phyloP scores from a whole-genome alignment of 257 asterid genomes.

The Lantana camara region DNA sequence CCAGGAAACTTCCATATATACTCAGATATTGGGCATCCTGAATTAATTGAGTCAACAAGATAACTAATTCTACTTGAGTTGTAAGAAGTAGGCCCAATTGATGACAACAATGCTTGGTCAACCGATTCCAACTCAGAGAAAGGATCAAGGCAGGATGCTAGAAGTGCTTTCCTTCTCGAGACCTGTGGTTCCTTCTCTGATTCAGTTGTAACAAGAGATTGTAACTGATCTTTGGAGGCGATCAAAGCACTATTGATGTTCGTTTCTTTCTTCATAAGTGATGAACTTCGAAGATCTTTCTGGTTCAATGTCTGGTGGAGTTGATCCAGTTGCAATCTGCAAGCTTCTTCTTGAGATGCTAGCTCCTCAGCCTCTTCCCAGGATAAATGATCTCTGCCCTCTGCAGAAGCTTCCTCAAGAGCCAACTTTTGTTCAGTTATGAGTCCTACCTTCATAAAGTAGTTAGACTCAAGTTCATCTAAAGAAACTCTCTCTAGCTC shows the following conservation, averaged over 20 bases:
- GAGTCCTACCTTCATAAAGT: slow-evolving; percentile 85
- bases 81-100: slow-evolving; percentile 45
- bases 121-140: slow-evolving; percentile 83
- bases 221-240: slow-evolving; percentile 62
- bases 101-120: slow-evolving; percentile 63
- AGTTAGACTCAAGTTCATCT: slow-evolving; percentile 84
- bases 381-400: slow-evolving; percentile 92
- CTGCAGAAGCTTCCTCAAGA: slow-evolving; percentile 92
- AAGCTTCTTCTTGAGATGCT: slow-evolving; percentile 98
- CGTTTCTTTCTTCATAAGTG: slow-evolving; percentile 78
- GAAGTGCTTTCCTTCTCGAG: slow-evolving; percentile 69
- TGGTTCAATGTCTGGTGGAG: slow-evolving; percentile 94
- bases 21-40: slow-evolving; percentile 75
- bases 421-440: slow-evolving; percentile 93
- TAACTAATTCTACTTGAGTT: slow-evolving; percentile 56
- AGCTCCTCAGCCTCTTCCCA: slow-evolving; percentile 99
- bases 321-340: slow-evolving; percentile 86
- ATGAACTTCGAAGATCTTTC: slow-evolving; percentile 68
- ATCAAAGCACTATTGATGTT: slow-evolving; percentile 55
- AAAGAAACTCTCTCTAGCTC: slow-evolving; percentile 84
- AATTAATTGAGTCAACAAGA: slow-evolving; percentile 59
- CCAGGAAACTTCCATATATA: slow-evolving; percentile 81
- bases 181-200: slow-evolving; percentile 56
- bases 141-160: slow-evolving; percentile 64
- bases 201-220: slow-evolving; percentile 58